Base-by-base conservation (phyloP, 148 eudicot genomes). In the Chenopodium formosanum region DNA sequence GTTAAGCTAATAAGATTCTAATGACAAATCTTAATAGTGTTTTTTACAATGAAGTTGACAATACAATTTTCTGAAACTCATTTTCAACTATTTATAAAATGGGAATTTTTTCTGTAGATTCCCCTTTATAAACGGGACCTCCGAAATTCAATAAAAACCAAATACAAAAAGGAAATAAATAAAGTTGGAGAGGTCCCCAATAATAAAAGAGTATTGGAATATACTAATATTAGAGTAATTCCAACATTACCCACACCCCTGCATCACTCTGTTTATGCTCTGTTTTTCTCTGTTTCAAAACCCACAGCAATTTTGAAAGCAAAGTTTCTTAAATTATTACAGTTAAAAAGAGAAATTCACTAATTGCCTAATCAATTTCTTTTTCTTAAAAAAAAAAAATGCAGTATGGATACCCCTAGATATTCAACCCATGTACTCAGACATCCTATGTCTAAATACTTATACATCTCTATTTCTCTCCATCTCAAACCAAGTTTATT, bases 201-300 rank as follows among this genome's bases (percentile, higher is more conserved):
- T 62, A 40, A 20, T 40, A 44, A 71, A 44, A 48, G 48, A 25
- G 32, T 73, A 46, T 25, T 74, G 77, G 77, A 74, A 74, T 74
- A 74, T 74, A 74, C 77, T 74, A 74, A 50, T 74, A 74, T 3
- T 48, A 50, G 77, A 70, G 20, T 72, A 72, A 22, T 11, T 72
- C 75, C 77, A 48, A 74, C 63, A 74, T 37, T 44, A 74, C 63
- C 32, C 77, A 12, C 77, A 73, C 34, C 4, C 58, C 56, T 74
- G 37, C 77, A 52, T 25, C 10, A 48, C 76, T 48, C 80, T 82
- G 77, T 78, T 82, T 27, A 67, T 70, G 44, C 80, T 23, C 84
- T 82, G 76, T 76, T 82, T 82, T 78, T 12, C 71, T 34, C 78
- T 76, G 73, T 53, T 52, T 53, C 77, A 70, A 40, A 79, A 37